Evolutionary conservation across 2,329 filamentous ascomycete species (phyloP).

Genomic region (Alternaria longipes): DNA sequence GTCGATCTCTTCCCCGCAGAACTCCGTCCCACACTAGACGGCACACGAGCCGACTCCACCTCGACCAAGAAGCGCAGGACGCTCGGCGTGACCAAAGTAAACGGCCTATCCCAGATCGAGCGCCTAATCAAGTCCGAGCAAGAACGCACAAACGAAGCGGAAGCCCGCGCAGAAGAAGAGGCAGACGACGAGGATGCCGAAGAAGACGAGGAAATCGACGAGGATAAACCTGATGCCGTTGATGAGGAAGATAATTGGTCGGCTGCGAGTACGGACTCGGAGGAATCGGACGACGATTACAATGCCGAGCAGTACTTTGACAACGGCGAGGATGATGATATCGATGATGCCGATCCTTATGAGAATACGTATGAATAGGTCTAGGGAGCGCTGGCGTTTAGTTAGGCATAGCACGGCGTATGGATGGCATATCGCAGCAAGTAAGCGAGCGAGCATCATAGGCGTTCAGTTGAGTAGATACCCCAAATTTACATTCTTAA

Average conservation of each 20-base stretch:
- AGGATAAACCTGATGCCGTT: constrained; percentile 62
- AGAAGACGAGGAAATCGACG: constrained; percentile 57
- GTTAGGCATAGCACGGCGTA: too few species aligned
- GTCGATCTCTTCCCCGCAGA: constrained; percentile 68
- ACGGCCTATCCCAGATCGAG: constrained; percentile 43
- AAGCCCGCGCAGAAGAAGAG: constrained; percentile 54
- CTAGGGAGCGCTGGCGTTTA: not conserved
- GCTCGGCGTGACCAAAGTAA: constrained; percentile 46
- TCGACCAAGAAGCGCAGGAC: constrained; percentile 45
- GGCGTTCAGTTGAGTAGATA: too few species aligned
- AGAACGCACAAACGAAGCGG: constrained; percentile 56
- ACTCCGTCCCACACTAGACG: constrained; percentile 64
- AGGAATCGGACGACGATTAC: constrained; percentile 72
- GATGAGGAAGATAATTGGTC: constrained; percentile 66
- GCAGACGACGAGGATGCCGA: constrained; percentile 57
- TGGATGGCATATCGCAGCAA: too few species aligned
- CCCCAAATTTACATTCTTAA: too few species aligned
- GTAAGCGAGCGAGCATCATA: too few species aligned
- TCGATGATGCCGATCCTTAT: constrained; percentile 49
- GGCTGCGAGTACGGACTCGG: constrained; percentile 66
- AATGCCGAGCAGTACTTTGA: constrained; percentile 67
- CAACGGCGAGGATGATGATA: constrained; percentile 61
- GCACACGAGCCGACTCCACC: constrained; percentile 29
- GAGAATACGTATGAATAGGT: constrained; percentile 48
- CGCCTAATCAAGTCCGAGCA: constrained; percentile 57